Evolutionary conservation across 2,329 filamentous ascomycete genomes (phyloP).

Genomic region (Leptoxyphium fumago): DNA sequence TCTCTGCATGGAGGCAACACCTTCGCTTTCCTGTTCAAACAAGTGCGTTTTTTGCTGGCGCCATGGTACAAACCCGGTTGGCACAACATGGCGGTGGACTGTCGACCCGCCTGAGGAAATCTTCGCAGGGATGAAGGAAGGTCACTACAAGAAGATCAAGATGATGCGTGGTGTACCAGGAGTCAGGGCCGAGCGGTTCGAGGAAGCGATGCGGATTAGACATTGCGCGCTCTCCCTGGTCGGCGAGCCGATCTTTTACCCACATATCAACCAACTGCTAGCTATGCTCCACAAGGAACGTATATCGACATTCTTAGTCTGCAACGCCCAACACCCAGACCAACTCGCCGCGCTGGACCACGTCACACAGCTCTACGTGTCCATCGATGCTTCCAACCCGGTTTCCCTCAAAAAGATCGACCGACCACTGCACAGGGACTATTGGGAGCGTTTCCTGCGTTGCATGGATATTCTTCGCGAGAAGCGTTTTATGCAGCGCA

Average conservation of each 20-base stretch:
- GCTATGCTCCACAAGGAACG: constrained; percentile 67
- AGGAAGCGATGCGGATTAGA: constrained; percentile 81
- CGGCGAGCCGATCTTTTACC: constrained; percentile 97
- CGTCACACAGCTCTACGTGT: constrained; percentile 92
- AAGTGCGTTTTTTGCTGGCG: constrained; percentile 99
- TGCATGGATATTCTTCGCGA: constrained; percentile 81
- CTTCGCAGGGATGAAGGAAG: constrained; percentile 76
- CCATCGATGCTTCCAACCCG: constrained; percentile 84
- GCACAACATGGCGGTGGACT: constrained; percentile 92
- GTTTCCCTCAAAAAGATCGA: constrained; percentile 82
- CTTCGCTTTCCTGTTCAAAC: constrained; percentile 88
- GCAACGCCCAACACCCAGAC: constrained; percentile 91
- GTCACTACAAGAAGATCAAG: constrained; percentile 95
- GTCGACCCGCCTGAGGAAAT: constrained; percentile 84
- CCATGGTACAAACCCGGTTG: constrained; percentile 91
- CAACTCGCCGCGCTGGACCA: constrained; percentile 68
- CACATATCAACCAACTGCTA: constrained; percentile 87
- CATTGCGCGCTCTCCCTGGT: constrained; percentile 89
- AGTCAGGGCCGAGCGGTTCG: constrained; percentile 78
- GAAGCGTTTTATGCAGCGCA: constrained; percentile 72
- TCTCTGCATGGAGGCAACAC: constrained; percentile 96
- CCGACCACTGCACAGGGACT: constrained; percentile 82
- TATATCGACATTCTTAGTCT: constrained; percentile 90
- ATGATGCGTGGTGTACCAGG: constrained; percentile 91
- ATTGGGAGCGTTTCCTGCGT: constrained; percentile 88